Evolutionary conservation across 2,329 filamentous ascomycete genomes (phyloP), one percentile per base, ranked within the genome.

Genomic region (Venturia aucupariae): DNA sequence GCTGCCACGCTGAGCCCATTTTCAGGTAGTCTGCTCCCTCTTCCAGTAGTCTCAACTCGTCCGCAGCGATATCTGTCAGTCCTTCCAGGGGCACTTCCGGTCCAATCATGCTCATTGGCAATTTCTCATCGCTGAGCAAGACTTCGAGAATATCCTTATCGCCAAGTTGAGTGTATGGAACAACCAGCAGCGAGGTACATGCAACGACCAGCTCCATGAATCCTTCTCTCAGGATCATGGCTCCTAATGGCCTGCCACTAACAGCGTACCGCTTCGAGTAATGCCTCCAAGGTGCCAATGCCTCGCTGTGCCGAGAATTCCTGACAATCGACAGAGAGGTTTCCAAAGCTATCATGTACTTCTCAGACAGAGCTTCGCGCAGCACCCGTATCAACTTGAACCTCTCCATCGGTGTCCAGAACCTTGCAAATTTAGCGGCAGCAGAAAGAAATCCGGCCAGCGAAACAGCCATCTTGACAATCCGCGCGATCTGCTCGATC

Each of bases 361-460:
- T 81, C 71, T 96, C 92, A 0, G 91, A 93, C 15, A 99, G 79
- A 22, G 96, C 82, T 39, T 82, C 80, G 63, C 86, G 86, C 41
- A 96, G 77, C 60, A 86, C 83, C 66, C 89, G 84, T 19, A 97
- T 84, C 59, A 97, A 76, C 3, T 82, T 81, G 35, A 95, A 76
- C 63, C 92, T 86, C 68, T 94, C 89, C 3, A 85, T 82, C 1
- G 88, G 80, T 66, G 80, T 86, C 91, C 92, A 99, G 70, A 97
- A 93, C 67, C 87, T 84, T 11, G 88, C 85, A 72, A 92, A 86
- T 6, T 86, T 85, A 3, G 92, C 86, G 4, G 89, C 87, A 27
- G 92, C 92, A 71, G 93, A 86, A 62, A 99, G 77, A 72, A 99
- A 97, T 0, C 94, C 95, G 30, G 96, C 77, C n/a, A 99, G 79